Conservation (phyloP, 805 yeast genomes). For the Pichia deserticola region DNA sequence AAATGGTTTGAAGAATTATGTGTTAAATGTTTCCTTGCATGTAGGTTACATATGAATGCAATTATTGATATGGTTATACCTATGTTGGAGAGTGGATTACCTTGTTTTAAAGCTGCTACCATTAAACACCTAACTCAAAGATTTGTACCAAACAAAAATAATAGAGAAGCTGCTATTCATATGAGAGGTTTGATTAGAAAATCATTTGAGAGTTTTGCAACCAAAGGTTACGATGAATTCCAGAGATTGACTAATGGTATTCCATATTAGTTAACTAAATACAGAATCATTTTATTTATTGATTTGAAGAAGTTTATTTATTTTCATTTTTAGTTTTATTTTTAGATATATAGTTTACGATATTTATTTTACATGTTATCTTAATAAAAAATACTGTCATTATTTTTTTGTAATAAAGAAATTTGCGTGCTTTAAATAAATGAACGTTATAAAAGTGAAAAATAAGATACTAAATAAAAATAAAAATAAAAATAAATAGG, state of each 20-base stretch:
- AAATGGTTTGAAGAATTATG: constrained; percentile 93
- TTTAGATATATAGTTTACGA: too few relatives aligned
- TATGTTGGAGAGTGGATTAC: constrained; percentile 92
- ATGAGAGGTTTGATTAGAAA: constrained; percentile 71
- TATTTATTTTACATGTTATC: too few relatives aligned
- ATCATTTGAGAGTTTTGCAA: constrained; percentile 80
- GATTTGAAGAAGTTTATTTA: background rate
- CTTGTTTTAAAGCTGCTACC: constrained; percentile 88
- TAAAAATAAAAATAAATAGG: background rate
- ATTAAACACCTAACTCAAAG: constrained; percentile 69
- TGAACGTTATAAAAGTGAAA: background rate
- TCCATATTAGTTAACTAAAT: constrained; percentile 52
- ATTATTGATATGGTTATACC: constrained; percentile 82
- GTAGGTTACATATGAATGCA: constrained; percentile 80
- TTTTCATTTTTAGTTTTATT: background rate
- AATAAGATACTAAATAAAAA: background rate
- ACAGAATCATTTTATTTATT: too few relatives aligned
- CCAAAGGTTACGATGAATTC: constrained; percentile 96
- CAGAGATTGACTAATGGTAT: constrained; percentile 95
- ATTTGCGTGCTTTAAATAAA: background rate
- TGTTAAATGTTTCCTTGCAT: constrained; percentile 83
- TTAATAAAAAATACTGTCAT: too few relatives aligned
- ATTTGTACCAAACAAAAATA: constrained; percentile 74
- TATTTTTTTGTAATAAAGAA: background rate
- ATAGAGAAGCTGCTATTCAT: constrained; percentile 74